Conservation (phyloP, 495 filamentous ascomycete genomes). For the Xylaria grammica region DNA sequence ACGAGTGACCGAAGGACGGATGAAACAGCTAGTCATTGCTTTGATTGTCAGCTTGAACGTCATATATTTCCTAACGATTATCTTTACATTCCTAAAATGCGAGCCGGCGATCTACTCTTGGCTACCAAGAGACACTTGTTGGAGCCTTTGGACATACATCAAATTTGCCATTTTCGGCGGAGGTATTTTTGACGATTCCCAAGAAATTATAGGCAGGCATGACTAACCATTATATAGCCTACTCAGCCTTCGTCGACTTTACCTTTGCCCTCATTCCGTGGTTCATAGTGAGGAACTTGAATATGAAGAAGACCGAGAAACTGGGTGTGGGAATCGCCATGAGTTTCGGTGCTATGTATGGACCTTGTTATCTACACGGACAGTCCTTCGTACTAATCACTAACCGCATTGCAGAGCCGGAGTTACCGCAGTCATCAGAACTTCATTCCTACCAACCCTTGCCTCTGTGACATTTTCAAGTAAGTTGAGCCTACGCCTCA, state of each 20-base stretch:
- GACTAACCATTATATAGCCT: slow-evolving; percentile 22
- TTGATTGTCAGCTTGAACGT: slow-evolving; percentile 44
- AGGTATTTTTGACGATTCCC: slow-evolving; percentile 28
- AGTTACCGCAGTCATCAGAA: slow-evolving; percentile 10
- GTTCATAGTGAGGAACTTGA: slow-evolving; percentile 41
- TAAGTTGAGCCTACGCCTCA: neutral
- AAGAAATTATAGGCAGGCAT: neutral
- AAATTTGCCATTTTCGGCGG: slow-evolving; percentile 37
- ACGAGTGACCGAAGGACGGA: slow-evolving; percentile 39
- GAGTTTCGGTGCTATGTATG: slow-evolving; percentile 47
- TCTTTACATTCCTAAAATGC: slow-evolving; percentile 48
- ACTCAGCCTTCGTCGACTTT: slow-evolving; percentile 45
- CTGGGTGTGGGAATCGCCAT: slow-evolving; percentile 45
- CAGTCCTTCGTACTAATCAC: neutral
- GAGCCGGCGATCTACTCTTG: slow-evolving; percentile 42
- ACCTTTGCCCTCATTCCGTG: slow-evolving; percentile 41
- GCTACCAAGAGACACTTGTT: slow-evolving; percentile 39
- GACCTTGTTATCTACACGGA: neutral
- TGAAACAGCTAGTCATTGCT: slow-evolving; percentile 35
- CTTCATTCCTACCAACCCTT: slow-evolving; percentile 3
- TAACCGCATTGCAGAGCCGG: slow-evolving; percentile 14
- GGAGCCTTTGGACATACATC: slow-evolving; percentile 33
- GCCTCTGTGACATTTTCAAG: slow-evolving; percentile 1
- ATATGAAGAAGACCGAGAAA: slow-evolving; percentile 41
- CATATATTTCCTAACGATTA: slow-evolving; percentile 42